phyloP scores from a whole-genome alignment of 208 protist species.

The Acanthamoeba royreba region DNA sequence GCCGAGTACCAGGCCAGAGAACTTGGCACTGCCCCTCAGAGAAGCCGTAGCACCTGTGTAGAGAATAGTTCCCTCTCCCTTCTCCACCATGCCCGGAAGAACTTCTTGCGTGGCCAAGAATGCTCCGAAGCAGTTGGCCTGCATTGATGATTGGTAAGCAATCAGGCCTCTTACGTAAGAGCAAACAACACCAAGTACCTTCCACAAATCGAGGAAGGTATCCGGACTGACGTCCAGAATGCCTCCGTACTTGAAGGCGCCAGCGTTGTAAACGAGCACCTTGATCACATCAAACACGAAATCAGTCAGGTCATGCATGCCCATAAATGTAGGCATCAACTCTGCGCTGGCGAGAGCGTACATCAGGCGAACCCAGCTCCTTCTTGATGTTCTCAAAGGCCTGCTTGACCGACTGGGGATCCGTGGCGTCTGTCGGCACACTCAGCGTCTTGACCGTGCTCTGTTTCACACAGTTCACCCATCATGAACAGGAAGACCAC shows the following conservation, averaged over 20 bases:
- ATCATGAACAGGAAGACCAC: too few relatives aligned
- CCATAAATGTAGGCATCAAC: too few relatives aligned
- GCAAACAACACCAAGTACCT: not conserved
- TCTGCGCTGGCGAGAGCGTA: not conserved
- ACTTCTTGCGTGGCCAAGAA: constrained; percentile 52
- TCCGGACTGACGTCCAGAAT: not conserved
- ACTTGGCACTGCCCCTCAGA: constrained; percentile 51
- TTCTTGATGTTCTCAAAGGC: constrained; percentile 46
- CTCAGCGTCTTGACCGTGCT: not conserved
- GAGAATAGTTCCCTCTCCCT: constrained; percentile 58
- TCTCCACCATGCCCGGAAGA: constrained; percentile 39
- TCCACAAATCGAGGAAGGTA: not conserved
- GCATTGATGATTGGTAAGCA: not conserved
- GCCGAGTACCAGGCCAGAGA: constrained; percentile 41
- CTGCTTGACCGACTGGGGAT: not conserved
- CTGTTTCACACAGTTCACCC: too few relatives aligned
- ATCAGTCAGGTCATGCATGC: too few relatives aligned
- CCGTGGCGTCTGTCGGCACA: constrained; percentile 6
- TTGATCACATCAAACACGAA: too few relatives aligned
- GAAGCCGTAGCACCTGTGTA: constrained; percentile 73
- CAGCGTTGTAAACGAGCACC: constrained; percentile 62
- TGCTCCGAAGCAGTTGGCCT: constrained; percentile 31
- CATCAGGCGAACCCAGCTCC: not conserved
- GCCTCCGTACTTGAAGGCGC: not conserved
- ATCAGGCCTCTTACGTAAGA: not conserved